These are phyloP conservation scores for Gaeumannomyces tritici DNA, from an alignment of 2,329 filamentous ascomycete species.

Conservation along the genomic window DNA sequence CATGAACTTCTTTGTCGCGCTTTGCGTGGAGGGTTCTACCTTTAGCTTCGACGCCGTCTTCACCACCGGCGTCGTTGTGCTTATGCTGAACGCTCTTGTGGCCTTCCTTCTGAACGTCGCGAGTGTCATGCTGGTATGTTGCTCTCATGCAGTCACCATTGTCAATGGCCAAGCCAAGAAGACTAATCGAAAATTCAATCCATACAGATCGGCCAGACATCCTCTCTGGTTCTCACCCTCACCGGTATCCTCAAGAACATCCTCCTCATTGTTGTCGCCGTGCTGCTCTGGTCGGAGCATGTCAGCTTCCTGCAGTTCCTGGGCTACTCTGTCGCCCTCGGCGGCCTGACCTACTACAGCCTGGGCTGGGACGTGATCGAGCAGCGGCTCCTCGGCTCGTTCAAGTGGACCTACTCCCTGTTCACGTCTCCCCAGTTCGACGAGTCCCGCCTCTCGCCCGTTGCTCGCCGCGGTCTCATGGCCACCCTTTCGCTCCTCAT, in stretches of 20 bases:
- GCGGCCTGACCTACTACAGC: constrained; percentile 37
- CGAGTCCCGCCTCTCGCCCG: constrained; percentile 10
- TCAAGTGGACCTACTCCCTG: constrained; percentile 10
- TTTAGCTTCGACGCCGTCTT: constrained; percentile 59
- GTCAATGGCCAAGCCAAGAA: background rate
- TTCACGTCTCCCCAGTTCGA: constrained; percentile 9
- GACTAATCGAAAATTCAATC: background rate
- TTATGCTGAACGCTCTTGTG: constrained; percentile 61
- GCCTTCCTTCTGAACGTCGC: constrained; percentile 77
- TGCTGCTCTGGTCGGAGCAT: constrained; percentile 68
- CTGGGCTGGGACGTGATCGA: constrained; percentile 22
- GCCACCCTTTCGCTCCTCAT: constrained; percentile 9
- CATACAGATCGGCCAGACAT: constrained; percentile 74
- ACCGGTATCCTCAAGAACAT: constrained; percentile 85
- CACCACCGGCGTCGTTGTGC: constrained; percentile 52
- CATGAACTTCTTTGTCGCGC: constrained; percentile 65
- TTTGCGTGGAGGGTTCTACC: constrained; percentile 57
- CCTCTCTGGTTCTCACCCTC: constrained; percentile 74
- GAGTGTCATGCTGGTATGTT: constrained; percentile 72
- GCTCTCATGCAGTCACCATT: background rate
- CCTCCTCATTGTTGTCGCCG: constrained; percentile 65
- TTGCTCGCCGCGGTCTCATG: constrained; percentile 13
- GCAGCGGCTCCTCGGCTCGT: constrained; percentile 4
- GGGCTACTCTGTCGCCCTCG: constrained; percentile 64
- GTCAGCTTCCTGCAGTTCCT: constrained; percentile 63